A percentile compares a stretch with the other conserved stretches of the same genome.
These are phyloP conservation scores for Mortierella hygrophila DNA, from an alignment of 192 early-diverging fungal species.

Conservation along the genomic window DNA sequence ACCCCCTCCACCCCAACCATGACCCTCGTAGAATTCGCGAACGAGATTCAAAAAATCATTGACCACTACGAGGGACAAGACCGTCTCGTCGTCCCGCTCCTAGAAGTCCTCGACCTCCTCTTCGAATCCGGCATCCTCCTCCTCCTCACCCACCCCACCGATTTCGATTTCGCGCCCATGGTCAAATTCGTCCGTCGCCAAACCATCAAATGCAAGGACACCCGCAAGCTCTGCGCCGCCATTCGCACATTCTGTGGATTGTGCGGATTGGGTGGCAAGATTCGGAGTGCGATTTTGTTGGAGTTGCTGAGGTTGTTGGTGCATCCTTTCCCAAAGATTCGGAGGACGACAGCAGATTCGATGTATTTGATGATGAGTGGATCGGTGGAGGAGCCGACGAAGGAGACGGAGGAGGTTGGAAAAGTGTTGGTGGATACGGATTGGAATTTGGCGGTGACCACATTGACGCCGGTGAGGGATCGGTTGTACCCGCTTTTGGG, in stretches of 20 bases:
- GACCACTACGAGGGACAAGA: slow-evolving; percentile 64
- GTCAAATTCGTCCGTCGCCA: slow-evolving; percentile 30
- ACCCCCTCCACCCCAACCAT: slow-evolving; percentile 5
- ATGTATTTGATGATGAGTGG: slow-evolving; percentile 75
- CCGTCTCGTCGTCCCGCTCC: slow-evolving; percentile 74
- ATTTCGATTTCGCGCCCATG: slow-evolving; percentile 43
- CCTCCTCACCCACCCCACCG: slow-evolving; percentile 35
- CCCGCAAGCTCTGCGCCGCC: slow-evolving; percentile 72
- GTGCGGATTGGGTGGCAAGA: slow-evolving; percentile 48
- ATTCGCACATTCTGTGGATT: slow-evolving; percentile 74
- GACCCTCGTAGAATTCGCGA: slow-evolving; percentile 59
- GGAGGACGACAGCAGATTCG: slow-evolving; percentile 76
- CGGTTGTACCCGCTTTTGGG: slow-evolving; percentile 56
- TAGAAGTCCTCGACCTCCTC: slow-evolving; percentile 78
- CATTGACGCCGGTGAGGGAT: slow-evolving; percentile 61
- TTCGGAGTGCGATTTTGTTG: slow-evolving; percentile 65
- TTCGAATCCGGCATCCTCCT: slow-evolving; percentile 65
- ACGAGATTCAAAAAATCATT: slow-evolving; percentile 60
- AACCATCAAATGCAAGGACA: slow-evolving; percentile 59
- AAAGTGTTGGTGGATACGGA: slow-evolving; percentile 74
- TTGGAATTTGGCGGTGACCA: slow-evolving; percentile 67
- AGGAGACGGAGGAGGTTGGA: slow-evolving; percentile 65
- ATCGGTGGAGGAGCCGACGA: slow-evolving; percentile 61
- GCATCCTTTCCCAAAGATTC: slow-evolving; percentile 85
- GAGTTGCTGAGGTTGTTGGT: slow-evolving; percentile 74